Base-by-base conservation (phyloP, 2,329 filamentous ascomycete genomes). In the Colletotrichum limetticola region DNA sequence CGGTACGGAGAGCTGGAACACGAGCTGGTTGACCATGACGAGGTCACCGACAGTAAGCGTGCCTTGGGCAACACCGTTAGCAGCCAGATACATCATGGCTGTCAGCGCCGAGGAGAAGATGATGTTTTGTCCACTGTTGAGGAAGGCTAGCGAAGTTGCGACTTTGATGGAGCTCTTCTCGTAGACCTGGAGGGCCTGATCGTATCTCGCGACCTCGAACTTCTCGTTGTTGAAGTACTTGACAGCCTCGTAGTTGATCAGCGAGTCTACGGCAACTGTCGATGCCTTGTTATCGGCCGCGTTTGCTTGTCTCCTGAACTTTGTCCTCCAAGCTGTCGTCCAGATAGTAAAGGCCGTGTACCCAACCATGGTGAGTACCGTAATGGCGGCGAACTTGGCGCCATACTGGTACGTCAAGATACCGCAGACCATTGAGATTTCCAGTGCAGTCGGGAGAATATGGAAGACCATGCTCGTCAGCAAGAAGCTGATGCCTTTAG, bases 221-320 rank as follows among this genome's bases (percentile, higher is more conserved):
- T 93, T 94, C 80, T 99, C 97, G 79, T 99, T 99, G 86, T 99
- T 99, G 86, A 98, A 99, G 85, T 98, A 98, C 84, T 99, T 99
- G 80, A 99, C 97, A 16, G 97, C 96, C 83, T 99, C 97, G 79
- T 98, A 99, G 85, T 99, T 99, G 86, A 99, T 98, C 63, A 99
- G 86, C 0, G 95, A 98, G 84, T 99, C 97, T 1, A 98, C 95
- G 0, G 96, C 96, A 8, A 98, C 95, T 0, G 96, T 98, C 1
- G 96, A 97, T 0, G 95, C 97, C 80, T 92, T 94, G 83, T 98
- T 99, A 78, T 99, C 97, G 0, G 97, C 97, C 6, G 95, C 95
- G 81, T 99, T 99, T 52, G 97, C 95, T 82, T 97, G 94, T 78
- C 96, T 93, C 59, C 97, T 90, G 82, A 99, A 99, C 82, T 97